Percentiles rank a stretch among this genome's conserved stretches.
Conservation (phyloP, 495 filamentous ascomycete genomes). For the Talaromyces stipitatus region DNA sequence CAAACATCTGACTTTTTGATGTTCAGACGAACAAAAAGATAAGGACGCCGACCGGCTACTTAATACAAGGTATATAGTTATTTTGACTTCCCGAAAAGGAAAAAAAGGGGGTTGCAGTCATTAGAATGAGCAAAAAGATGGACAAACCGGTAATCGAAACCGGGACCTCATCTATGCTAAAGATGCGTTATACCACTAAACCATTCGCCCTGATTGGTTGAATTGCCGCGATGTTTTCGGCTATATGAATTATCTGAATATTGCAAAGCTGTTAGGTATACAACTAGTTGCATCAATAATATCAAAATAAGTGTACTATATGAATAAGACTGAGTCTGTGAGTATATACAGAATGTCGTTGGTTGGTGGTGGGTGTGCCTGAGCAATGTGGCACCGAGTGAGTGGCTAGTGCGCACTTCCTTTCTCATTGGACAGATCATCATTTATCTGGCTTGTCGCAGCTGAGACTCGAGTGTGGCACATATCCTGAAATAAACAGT, state of each 20-base stretch:
- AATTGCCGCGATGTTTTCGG: background rate
- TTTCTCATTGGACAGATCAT: background rate
- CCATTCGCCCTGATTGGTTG: background rate
- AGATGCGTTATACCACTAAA: slow-evolving; percentile 2
- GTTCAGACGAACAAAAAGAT: background rate
- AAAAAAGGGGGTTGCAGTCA: background rate
- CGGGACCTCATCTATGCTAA: background rate
- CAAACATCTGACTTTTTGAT: slow-evolving; percentile 12
- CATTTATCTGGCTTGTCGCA: slow-evolving; percentile 1
- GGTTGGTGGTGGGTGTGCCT: background rate
- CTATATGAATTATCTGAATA: background rate
- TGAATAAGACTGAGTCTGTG: background rate
- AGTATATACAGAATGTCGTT: background rate
- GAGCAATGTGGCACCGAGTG: background rate
- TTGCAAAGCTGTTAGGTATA: background rate
- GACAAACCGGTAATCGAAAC: slow-evolving; percentile 3
- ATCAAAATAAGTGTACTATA: background rate
- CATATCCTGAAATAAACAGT: background rate
- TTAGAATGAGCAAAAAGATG: background rate
- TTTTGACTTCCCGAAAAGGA: background rate
- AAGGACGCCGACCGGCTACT: too few species aligned
- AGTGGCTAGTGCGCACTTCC: background rate
- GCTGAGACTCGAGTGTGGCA: background rate
- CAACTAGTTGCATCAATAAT: too few species aligned
- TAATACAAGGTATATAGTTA: background rate